Conservation (phyloP, 83 land plant genomes). For the Picea abies region DNA sequence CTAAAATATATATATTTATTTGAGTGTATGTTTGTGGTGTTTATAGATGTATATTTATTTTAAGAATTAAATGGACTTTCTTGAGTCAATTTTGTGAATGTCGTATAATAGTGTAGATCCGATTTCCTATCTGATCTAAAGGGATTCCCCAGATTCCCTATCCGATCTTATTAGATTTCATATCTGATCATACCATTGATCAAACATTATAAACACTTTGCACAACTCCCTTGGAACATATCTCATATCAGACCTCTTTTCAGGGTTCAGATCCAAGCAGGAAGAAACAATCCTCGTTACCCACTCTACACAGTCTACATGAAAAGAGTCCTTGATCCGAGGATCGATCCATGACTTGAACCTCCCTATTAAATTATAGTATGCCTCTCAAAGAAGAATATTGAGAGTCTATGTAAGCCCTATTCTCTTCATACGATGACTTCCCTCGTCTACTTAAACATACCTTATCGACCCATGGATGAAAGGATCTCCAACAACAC, state of each 20-base stretch:
- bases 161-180: too few relatives aligned
- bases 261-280: constrained; percentile 64
- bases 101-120: too few relatives aligned
- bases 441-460: constrained; percentile 48
- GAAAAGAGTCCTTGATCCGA: constrained; percentile 75
- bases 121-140: too few relatives aligned
- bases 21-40: too few relatives aligned
- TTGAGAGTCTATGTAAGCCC: constrained; percentile 52
- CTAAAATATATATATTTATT: too few relatives aligned
- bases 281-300: constrained; percentile 49
- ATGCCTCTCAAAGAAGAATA: constrained; percentile 17
- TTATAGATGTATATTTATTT: too few relatives aligned
- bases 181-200: constrained; percentile 37
- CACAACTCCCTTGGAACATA: constrained; percentile 39
- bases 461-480: neutral
- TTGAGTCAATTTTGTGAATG: too few relatives aligned
- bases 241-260: constrained; percentile 63
- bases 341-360: constrained; percentile 78
- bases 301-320: neutral
- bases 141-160: too few relatives aligned
- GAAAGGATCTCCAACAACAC: constrained; percentile 73
- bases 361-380: constrained; percentile 20
- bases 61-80: too few relatives aligned
- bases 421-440: constrained; percentile 27
- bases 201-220: constrained; percentile 34